These are phyloP conservation scores for Petrea volubilis DNA, from an alignment of 257 asterid species.

Conservation along the genomic window DNA sequence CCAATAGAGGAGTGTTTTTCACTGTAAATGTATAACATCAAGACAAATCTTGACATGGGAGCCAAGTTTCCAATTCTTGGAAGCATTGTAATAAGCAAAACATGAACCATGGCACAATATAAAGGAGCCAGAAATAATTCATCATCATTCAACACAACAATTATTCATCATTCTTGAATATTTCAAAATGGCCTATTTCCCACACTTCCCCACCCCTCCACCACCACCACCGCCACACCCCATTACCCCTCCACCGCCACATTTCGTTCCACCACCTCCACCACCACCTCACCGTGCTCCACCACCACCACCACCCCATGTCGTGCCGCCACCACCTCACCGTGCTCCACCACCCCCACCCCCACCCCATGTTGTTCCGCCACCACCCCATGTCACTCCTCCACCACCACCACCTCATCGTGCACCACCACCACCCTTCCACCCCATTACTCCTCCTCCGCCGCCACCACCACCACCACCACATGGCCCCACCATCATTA, in stretches of 20 bases:
- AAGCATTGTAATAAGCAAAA: slow-evolving; percentile 43
- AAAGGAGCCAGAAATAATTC: slow-evolving; percentile 16
- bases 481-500: slow-evolving; percentile 31
- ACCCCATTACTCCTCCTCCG: slow-evolving; percentile 18
- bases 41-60: slow-evolving; percentile 39
- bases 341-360: slow-evolving; percentile 20
- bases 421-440: slow-evolving; percentile 23
- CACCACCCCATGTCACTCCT: slow-evolving; percentile 15
- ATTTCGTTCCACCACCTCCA: slow-evolving; percentile 15
- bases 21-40: slow-evolving; percentile 36
- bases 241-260: slow-evolving; percentile 10
- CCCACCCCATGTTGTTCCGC: not conserved
- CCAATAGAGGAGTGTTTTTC: slow-evolving; percentile 33
- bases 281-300: slow-evolving; percentile 12
- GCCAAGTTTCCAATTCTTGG: slow-evolving; percentile 47
- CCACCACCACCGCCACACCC: not conserved
- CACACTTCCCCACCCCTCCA: slow-evolving; percentile 5
- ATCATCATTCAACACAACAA: slow-evolving; percentile 28
- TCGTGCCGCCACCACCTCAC: not conserved
- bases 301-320: slow-evolving; percentile 5
- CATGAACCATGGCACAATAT: slow-evolving; percentile 17
- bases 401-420: slow-evolving; percentile 4
- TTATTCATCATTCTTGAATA: not conserved
- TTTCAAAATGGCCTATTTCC: slow-evolving; percentile 30
- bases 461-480: slow-evolving; percentile 28